Evolutionary conservation across 1,139 yeast species (phyloP), one percentile per base, ranked within the genome.

Genomic region (Scheffersomyces cryptocercus): DNA sequence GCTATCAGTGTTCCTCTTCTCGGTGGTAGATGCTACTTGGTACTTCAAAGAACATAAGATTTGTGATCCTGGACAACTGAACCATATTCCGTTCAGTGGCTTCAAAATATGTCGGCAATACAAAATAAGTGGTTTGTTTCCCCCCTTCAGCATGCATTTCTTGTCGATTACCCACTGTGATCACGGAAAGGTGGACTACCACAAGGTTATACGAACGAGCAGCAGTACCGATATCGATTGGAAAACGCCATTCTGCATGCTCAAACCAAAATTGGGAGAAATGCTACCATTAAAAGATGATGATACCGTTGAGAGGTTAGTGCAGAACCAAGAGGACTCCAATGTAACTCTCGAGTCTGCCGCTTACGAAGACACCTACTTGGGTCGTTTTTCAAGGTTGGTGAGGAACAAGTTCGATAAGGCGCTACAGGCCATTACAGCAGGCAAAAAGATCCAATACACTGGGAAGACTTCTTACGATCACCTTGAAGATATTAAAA

Each of bases 61-160:
- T 4, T 75, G 79, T 50, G 68, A 72, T 51, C 75, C 77, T 1
- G 41, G 47, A 11, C 53, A 55, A 12, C 51, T 53, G 29, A 51
- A 59, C n/a, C 12, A 59, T n/a, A 26, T 68, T 5, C 74, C 79
- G 0, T 84, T 78, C 50, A 73, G 85, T 0, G 91, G 91, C 1
- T 81, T 82, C 56, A 77, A 79, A 47, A 65, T 84, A 3, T 75
- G 76, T 40, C 68, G 85, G 36, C 75, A 77, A 32, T 79, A 77
- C 50, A 74, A 72, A 30, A 54, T 81, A 29, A 64, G 69, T 35
- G 66, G 74, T 3, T 50, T 67, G 4, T 37, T 38, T 3, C 57
- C 63, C 5, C 74, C 75, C 0, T 71, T 72, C 1, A 59, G 77
- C 28, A 64, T 72, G 43, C 82, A 75, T 47, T 75, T 72, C 48